Evolutionary conservation across 106 monocot species (phyloP).

Genomic region (Dendrobium huoshanense): DNA sequence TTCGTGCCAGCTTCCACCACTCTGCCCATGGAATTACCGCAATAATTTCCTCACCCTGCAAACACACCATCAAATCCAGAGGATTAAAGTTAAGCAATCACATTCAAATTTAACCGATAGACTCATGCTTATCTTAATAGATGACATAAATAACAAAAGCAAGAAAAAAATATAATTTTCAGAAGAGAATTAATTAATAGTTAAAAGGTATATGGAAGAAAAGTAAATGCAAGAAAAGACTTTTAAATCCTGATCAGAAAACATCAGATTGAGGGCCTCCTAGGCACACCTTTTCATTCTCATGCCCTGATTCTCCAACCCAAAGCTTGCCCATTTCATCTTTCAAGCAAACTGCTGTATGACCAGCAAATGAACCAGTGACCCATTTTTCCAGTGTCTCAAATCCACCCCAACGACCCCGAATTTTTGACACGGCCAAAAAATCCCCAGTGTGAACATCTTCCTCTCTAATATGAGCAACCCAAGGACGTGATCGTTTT

Average conservation of each 20-base stretch:
- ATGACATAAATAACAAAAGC: not conserved
- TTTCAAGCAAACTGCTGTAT: constrained; percentile 93
- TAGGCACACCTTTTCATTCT: constrained; percentile 78
- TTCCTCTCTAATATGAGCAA: constrained; percentile 39
- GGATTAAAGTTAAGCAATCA: not conserved
- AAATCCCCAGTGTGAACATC: constrained; percentile 94
- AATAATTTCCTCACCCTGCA: constrained; percentile 92
- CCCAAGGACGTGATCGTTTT: constrained; percentile 61
- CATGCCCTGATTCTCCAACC: constrained; percentile 97
- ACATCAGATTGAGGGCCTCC: not conserved
- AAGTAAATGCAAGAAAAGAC: not conserved
- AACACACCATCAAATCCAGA: not conserved
- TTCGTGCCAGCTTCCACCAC: constrained; percentile 81
- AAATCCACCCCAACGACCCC: constrained; percentile 98
- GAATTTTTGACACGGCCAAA: constrained; percentile 85
- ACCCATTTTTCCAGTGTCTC: constrained; percentile 98
- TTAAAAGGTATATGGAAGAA: not conserved
- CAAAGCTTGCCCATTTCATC: constrained; percentile 88
- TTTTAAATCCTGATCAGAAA: not conserved
- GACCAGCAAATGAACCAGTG: constrained; percentile 95
- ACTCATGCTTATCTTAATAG: not conserved
- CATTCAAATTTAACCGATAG: too few relatives aligned
- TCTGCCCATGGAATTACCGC: constrained; percentile 89
- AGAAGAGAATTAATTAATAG: not conserved
- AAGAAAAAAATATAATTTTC: not conserved